These are phyloP conservation scores for Colletotrichum agaves DNA, from an alignment of 2,329 filamentous ascomycete genomes.

Conservation along the genomic window DNA sequence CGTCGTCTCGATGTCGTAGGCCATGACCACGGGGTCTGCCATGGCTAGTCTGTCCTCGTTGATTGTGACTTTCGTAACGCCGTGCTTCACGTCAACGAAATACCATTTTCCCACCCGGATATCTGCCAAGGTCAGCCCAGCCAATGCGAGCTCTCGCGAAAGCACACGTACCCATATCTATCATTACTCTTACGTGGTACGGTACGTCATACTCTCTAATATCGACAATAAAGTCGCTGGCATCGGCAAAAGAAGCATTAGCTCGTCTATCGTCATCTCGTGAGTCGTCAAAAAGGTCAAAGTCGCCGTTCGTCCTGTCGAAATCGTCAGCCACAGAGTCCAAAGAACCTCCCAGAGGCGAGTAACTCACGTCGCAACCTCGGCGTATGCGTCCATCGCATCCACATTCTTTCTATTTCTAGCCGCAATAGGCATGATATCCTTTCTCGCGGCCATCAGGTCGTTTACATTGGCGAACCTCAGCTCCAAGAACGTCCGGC, in stretches of 20 bases:
- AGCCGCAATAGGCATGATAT: slow-evolving; percentile 90
- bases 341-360: neutral
- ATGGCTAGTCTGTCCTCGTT: slow-evolving; percentile 89
- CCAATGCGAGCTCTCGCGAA: neutral
- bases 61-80: slow-evolving; percentile 82
- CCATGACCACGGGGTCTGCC: slow-evolving; percentile 97
- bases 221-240: slow-evolving; percentile 97
- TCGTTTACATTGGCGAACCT: slow-evolving; percentile 89
- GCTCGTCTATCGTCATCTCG: slow-evolving; percentile 82
- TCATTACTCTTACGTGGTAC: slow-evolving; percentile 98
- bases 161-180: slow-evolving; percentile 79
- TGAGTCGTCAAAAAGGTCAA: slow-evolving; percentile 94
- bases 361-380: slow-evolving; percentile 82
- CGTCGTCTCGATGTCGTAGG: slow-evolving; percentile 98
- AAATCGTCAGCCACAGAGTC: slow-evolving; percentile 37
- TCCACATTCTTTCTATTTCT: slow-evolving; percentile 97
- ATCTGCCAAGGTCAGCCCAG: slow-evolving; percentile 65
- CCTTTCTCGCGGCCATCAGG: slow-evolving; percentile 83
- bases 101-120: slow-evolving; percentile 98
- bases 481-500: slow-evolving; percentile 87
- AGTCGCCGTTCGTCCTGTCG: slow-evolving; percentile 77
- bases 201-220: slow-evolving; percentile 99
- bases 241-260: slow-evolving; percentile 81
- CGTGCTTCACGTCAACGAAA: slow-evolving; percentile 92
- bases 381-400: slow-evolving; percentile 97